Conservation (phyloP, 345 rosid species). For the Lepidium didymum region DNA sequence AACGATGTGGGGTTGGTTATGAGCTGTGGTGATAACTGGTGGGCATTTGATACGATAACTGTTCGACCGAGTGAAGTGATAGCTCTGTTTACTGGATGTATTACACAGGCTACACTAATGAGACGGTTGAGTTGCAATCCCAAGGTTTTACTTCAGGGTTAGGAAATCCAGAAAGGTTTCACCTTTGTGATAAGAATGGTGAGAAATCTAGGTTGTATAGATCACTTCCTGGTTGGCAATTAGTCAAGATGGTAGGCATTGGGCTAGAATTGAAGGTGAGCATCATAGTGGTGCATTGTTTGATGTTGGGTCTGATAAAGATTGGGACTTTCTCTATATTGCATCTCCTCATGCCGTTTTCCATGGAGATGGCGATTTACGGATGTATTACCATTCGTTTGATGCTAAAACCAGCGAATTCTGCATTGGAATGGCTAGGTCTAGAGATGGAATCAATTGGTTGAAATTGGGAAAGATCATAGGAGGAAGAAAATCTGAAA, state of each 20-base stretch:
- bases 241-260: slow-evolving; percentile 81
- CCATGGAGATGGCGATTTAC: slow-evolving; percentile 55
- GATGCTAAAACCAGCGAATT: slow-evolving; percentile 39
- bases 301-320: slow-evolving; percentile 60
- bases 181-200: slow-evolving; percentile 12
- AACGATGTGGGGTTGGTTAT: slow-evolving; percentile 69
- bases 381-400: slow-evolving; percentile 89
- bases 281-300: slow-evolving; percentile 77
- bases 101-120: slow-evolving; percentile 55
- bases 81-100: slow-evolving; percentile 81
- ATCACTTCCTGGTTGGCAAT: slow-evolving; percentile 68
- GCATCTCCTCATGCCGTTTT: slow-evolving; percentile 67
- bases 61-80: slow-evolving; percentile 65
- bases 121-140: slow-evolving; percentile 32
- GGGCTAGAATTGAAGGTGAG: slow-evolving; percentile 93
- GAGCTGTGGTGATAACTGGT: slow-evolving; percentile 60
- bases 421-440: slow-evolving; percentile 66
- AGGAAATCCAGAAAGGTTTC: slow-evolving; percentile 48
- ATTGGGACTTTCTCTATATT: slow-evolving; percentile 75
- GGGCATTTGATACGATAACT: slow-evolving; percentile 71
- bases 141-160: slow-evolving; percentile 22
- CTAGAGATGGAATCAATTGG: slow-evolving; percentile 84
- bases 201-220: slow-evolving; percentile 20
- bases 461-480: slow-evolving; percentile 61
- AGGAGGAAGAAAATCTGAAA: slow-evolving; percentile 36